Conservation (phyloP, 768 basidiomycete species). For the Leccinum incarnatum region DNA sequence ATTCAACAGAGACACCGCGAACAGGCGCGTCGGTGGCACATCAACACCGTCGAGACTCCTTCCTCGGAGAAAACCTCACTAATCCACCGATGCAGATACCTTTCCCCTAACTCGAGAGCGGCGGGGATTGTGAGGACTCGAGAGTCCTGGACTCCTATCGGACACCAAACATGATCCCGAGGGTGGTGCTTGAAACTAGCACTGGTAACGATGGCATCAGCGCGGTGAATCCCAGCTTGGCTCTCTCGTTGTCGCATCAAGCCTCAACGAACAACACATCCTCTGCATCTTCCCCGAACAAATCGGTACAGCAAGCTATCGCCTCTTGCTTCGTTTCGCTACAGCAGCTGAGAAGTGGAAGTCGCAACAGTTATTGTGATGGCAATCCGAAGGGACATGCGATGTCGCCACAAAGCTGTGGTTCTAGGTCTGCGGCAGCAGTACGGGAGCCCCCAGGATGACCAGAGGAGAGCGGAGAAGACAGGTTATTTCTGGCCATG, state of each 20-base stretch:
- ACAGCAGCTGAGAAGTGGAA: neutral
- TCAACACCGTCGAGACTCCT: neutral
- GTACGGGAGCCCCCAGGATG: neutral
- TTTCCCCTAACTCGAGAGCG: neutral
- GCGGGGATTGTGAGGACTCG: neutral
- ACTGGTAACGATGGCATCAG: slow-evolving; percentile 4
- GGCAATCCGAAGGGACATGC: neutral
- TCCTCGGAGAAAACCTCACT: neutral
- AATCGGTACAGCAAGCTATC: neutral
- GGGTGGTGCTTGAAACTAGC: neutral
- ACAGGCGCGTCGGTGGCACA: neutral
- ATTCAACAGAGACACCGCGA: neutral
- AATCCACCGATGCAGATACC: neutral
- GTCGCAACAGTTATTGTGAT: neutral
- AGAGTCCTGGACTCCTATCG: neutral
- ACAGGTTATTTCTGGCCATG: neutral
- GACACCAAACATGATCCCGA: slow-evolving; percentile 2
- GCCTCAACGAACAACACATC: neutral
- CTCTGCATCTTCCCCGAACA: neutral
- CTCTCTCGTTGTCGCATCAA: neutral
- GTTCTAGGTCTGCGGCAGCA: neutral
- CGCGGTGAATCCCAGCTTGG: neutral
- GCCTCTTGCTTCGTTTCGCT: neutral
- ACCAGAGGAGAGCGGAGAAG: neutral
- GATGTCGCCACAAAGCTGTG: neutral